phyloP scores from a whole-genome alignment of 2,329 filamentous ascomycete genomes.

The Epichloe elymi region DNA sequence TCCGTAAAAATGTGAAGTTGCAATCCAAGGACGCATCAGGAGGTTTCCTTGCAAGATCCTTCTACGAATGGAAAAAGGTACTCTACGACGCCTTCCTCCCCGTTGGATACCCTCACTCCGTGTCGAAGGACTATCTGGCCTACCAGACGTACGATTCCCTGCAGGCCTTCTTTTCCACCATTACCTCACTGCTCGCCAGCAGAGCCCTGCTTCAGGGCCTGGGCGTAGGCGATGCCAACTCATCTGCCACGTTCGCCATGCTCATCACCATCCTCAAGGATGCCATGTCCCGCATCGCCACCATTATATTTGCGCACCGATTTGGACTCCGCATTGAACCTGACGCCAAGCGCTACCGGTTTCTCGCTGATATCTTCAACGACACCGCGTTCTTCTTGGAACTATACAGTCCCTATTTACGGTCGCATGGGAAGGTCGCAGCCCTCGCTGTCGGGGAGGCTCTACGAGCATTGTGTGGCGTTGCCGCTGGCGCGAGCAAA shows the following conservation, averaged over 20 bases:
- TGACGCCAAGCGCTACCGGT: slow-evolving; percentile 81
- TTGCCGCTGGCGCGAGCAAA: slow-evolving; percentile 81
- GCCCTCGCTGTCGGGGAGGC: slow-evolving; percentile 38
- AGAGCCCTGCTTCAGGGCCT: slow-evolving; percentile 67
- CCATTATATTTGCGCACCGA: slow-evolving; percentile 73
- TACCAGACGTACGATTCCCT: slow-evolving; percentile 62
- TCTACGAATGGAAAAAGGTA: slow-evolving; percentile 24
- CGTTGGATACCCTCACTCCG: slow-evolving; percentile 76
- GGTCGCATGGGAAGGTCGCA: slow-evolving; percentile 34
- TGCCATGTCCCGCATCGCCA: slow-evolving; percentile 66
- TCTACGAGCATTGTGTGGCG: slow-evolving; percentile 60
- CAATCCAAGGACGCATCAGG: slow-evolving; percentile 11
- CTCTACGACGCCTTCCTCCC: slow-evolving; percentile 66
- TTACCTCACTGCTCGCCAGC: slow-evolving; percentile 66
- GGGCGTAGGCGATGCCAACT: slow-evolving; percentile 70
- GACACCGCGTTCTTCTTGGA: slow-evolving; percentile 79
- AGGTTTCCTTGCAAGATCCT: slow-evolving; percentile 14
- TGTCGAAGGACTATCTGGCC: slow-evolving; percentile 71
- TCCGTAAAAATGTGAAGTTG: slow-evolving; percentile 9
- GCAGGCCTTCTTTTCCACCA: slow-evolving; percentile 74
- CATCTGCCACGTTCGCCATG: slow-evolving; percentile 68
- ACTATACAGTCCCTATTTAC: slow-evolving; percentile 62
- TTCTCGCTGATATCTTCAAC: slow-evolving; percentile 80
- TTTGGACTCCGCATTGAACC: slow-evolving; percentile 75
- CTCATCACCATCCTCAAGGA: slow-evolving; percentile 75